Evolutionary conservation across 495 filamentous ascomycete species (phyloP).

Genomic region (Cercophora samala): DNA sequence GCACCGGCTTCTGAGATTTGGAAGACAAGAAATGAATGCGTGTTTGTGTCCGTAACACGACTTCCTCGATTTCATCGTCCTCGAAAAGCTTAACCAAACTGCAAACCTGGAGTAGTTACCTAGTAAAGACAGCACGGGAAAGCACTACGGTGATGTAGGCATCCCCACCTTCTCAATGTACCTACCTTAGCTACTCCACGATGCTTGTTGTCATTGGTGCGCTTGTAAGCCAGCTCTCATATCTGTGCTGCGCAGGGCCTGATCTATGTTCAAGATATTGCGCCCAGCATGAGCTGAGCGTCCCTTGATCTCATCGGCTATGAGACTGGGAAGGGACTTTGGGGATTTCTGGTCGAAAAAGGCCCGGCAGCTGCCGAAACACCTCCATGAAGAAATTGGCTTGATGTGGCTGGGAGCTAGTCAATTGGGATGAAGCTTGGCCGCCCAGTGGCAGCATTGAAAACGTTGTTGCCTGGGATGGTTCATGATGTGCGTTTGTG

Average conservation of each 20-base stretch:
- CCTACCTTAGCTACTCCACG: neutral
- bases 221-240: neutral
- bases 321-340: neutral
- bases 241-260: no score
- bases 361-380: neutral
- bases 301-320: neutral
- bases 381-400: neutral
- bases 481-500: neutral
- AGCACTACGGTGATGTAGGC: neutral
- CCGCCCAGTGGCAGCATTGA: neutral
- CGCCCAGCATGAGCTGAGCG: neutral
- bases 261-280: neutral
- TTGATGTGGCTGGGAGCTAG: neutral
- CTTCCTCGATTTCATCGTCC: neutral
- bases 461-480: conserved; percentile 3
- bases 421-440: neutral
- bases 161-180: neutral
- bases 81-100: neutral
- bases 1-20: neutral
- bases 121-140: no score
- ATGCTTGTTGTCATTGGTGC: neutral
- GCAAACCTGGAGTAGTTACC: no score
- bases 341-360: neutral
- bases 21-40: no score
- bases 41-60: neutral